Evolutionary conservation across 2,329 filamentous ascomycete species (phyloP), one percentile per base, ranked within the genome.

Genomic region (Metarhizium robertsii): DNA sequence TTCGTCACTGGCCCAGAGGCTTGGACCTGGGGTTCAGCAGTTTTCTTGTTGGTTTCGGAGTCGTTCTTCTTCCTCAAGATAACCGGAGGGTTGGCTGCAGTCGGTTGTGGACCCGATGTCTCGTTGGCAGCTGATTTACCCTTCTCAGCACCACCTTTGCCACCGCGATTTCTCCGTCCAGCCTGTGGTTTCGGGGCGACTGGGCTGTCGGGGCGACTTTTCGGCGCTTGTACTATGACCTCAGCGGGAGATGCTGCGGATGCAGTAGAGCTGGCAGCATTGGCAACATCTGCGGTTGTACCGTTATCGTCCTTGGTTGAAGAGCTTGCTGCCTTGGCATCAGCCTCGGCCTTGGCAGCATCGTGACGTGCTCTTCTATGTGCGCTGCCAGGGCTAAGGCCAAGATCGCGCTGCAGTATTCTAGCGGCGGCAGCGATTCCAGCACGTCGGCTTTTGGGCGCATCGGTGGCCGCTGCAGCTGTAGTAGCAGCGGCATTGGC

Each of bases 401-500:
- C 84, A 18, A 87, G 74, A 59, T 88, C 84, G 38, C 84, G 79
- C 66, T 86, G 83, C 18, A 88, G 64, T 53, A 87, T 82, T 16
- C 83, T 78, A 11, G 84, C 83, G 11, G 84, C 83, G 8, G 82
- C 80, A 34, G 82, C 76, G 53, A 86, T 84, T n/a, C 78, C 80
- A 6, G 79, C 78, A 46, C 80, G 75, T 32, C 81, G 79, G 56
- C 76, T 82, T 68, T 83, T 85, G 2, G 77, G 42, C 10, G 10
- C 51, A 14, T 58, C 56, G 11, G 34, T 38, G 13, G 53, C 14
- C 10, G 20, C 25, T 34, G 53, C 36, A n/a, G 10, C 20, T 10
- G 45, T 34, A 11, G 52, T 29, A 18, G 65, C 68, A 3, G 75
- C 72, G 18, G 66, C 63, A 48, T 57, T 60, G 6, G 64, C 42